Conservation (phyloP, 441 rosid species). For the Flueggea neowawraea region DNA sequence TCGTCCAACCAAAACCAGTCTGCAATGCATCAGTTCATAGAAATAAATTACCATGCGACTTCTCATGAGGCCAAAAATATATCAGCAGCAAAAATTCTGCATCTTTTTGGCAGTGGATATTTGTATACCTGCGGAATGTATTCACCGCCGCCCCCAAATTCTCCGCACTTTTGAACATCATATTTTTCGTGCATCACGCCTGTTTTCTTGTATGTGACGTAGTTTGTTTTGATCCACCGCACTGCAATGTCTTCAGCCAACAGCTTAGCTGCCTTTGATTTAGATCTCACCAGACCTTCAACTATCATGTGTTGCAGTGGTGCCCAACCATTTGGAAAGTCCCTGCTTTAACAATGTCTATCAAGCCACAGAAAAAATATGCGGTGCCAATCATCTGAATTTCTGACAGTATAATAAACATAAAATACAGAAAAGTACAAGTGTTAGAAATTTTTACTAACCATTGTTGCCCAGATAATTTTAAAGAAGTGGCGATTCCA, state of each 20-base stretch:
- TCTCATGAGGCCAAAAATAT: neutral
- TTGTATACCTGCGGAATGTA: conserved; percentile 64
- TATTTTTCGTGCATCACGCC: conserved; percentile 82
- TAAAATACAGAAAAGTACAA: too few relatives aligned
- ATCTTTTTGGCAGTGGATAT: neutral
- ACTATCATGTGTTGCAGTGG: conserved; percentile 89
- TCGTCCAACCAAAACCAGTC: conserved; percentile 99
- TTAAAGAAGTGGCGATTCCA: conserved; percentile 78
- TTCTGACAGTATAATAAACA: too few relatives aligned
- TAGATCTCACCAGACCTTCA: conserved; percentile 71
- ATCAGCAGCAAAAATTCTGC: neutral
- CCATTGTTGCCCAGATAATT: conserved; percentile 80
- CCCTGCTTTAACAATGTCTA: conserved; percentile 44
- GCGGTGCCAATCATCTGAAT: neutral
- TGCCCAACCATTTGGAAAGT: conserved; percentile 95
- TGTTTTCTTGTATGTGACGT: conserved; percentile 52
- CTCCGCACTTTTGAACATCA: conserved; percentile 61
- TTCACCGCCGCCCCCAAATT: conserved; percentile 80
- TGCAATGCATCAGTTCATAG: conserved; percentile 25
- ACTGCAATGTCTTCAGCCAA: conserved; percentile 71
- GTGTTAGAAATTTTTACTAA: conserved; percentile 14
- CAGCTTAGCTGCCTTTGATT: conserved; percentile 44
- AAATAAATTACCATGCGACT: neutral
- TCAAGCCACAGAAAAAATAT: neutral
- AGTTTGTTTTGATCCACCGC: conserved; percentile 80